Base-by-base conservation (phyloP, 148 eudicot genomes). In the Chenopodium album region DNA sequence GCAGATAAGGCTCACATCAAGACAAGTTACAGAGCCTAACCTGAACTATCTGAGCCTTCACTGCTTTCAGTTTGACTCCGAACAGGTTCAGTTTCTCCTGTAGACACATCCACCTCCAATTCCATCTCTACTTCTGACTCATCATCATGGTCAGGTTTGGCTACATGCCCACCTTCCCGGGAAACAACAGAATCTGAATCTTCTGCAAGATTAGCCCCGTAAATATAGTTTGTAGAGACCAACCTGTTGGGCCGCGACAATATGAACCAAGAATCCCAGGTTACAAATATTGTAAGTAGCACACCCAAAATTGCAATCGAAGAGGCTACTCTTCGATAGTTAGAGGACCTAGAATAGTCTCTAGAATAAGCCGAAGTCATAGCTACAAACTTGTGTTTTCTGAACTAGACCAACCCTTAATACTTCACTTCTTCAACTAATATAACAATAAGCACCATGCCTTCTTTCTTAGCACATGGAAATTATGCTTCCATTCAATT, bases 221-320 rank as follows among this genome's bases (percentile, higher is more conserved):
- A 82, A 82, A 91, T 86, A 79, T 88, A 90, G 70, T 73, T 88
- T 32, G 87, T 81, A 72, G 91, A 88, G 48, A 89, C 78, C 46
- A 78, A 52, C 34, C 90, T 88, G 78, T 85, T 82, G 44, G 98
- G 94, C 63, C 89, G 91, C 2, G 94, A 89, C 52, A 92, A 79
- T 67, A 94, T 73, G 54, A 91, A 67, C 76, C 88, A 80, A 48
- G 98, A 94, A 78, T 92, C 91, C 66, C 93, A 76, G 56, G 90
- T 78, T 71, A 94, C 41, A 75, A 94, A 90, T 29, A 84, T 6
- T 7, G 94, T 94, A 62, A 94, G 86, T 32, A 90, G 87, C 67
- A 87, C 91, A 44, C 86, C 90, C 4, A 32, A 50, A 74, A 74
- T 52, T 5, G 34, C 77, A 29, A 74, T 52, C 9, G 11, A 74